Conservation (phyloP, 2,329 filamentous ascomycete genomes). For the Fusarium cyanostomum region DNA sequence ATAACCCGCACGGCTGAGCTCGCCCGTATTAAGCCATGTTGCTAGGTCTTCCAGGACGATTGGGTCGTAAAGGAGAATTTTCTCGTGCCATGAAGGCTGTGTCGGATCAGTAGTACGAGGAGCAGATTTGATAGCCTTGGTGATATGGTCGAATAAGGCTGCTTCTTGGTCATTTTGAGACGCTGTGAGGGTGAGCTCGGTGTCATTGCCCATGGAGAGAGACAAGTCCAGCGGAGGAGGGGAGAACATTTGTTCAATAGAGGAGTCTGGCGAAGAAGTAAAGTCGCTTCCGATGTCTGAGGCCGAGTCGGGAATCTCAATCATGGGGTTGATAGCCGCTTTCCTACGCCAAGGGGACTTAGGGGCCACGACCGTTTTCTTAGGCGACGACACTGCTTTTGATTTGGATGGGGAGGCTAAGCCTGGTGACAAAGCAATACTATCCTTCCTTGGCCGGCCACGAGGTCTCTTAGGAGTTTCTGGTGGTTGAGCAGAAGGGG, state of each 20-base stretch:
- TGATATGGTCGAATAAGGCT: constrained; percentile 62
- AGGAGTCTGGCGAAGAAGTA: constrained; percentile 48
- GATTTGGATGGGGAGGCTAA: constrained; percentile 11
- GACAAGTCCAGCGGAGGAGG: constrained; percentile 55
- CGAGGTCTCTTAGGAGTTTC: constrained; percentile 49
- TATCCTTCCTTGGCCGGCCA: constrained; percentile 55
- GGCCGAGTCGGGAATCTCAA: constrained; percentile 65
- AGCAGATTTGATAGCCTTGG: constrained; percentile 61
- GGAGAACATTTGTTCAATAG: constrained; percentile 54
- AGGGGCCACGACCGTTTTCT: constrained; percentile 2
- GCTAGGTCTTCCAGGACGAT: constrained; percentile 88
- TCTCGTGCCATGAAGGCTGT: constrained; percentile 83
- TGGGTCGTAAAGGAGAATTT: constrained; percentile 92
- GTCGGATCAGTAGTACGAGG: constrained; percentile 59
- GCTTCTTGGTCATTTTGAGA: constrained; percentile 55
- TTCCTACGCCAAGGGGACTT: constrained; percentile 33
- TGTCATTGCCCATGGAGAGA: constrained; percentile 55
- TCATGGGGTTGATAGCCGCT: constrained; percentile 21
- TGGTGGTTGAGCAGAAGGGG: constrained; percentile 47
- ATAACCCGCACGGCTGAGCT: constrained; percentile 69
- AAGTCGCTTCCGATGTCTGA: constrained; percentile 48
- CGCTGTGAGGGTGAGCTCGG: constrained; percentile 53
- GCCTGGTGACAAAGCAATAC: constrained; percentile 8
- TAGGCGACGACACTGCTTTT: constrained; percentile 13
- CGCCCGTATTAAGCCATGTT: constrained; percentile 80